A percentile compares a stretch with the other conserved stretches of the same genome.
Conservation (phyloP, 2,329 filamentous ascomycete species). For the Ramularia endophylla region DNA sequence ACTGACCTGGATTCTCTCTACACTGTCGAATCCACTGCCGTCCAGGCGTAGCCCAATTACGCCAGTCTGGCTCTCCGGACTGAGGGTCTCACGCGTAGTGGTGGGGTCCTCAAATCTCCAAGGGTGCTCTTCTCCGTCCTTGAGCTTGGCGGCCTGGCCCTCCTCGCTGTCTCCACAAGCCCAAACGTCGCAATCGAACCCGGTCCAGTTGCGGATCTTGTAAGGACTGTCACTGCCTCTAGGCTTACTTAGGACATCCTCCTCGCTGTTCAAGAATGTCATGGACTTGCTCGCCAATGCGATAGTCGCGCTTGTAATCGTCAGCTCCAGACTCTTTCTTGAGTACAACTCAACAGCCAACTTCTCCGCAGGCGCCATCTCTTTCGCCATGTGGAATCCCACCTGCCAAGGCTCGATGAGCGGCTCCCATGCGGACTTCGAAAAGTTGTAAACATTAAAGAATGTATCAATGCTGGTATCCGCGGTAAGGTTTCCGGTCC, state of each 20-base stretch:
- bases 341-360: constrained; percentile 82
- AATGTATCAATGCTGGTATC: constrained; percentile 91
- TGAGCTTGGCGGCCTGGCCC: constrained; percentile 68
- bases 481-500: constrained; percentile 80
- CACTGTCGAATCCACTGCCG: constrained; percentile 85
- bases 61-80: constrained; percentile 73
- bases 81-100: constrained; percentile 88
- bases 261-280: constrained; percentile 78
- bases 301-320: constrained; percentile 87
- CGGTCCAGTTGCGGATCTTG: constrained; percentile 89
- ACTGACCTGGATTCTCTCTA: constrained; percentile 82
- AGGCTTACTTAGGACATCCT: constrained; percentile 90
- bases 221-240: constrained; percentile 89
- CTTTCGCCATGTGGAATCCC: constrained; percentile 80
- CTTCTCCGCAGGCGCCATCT: constrained; percentile 61
- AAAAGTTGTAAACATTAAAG: constrained; percentile 97
- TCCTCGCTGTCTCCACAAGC: constrained; percentile 64
- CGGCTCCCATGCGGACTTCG: constrained; percentile 97
- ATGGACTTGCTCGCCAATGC: constrained; percentile 89
- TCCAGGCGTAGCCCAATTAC: constrained; percentile 79
- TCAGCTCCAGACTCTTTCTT: constrained; percentile 84
- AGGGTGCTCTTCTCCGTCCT: constrained; percentile 83
- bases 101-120: constrained; percentile 98
- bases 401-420: constrained; percentile 93
- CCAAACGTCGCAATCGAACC: constrained; percentile 82